Percentiles rank a stretch among this genome's conserved stretches.
phyloP scores from a whole-genome alignment of 2,329 filamentous ascomycete species.

The Trichoderma sp. region DNA sequence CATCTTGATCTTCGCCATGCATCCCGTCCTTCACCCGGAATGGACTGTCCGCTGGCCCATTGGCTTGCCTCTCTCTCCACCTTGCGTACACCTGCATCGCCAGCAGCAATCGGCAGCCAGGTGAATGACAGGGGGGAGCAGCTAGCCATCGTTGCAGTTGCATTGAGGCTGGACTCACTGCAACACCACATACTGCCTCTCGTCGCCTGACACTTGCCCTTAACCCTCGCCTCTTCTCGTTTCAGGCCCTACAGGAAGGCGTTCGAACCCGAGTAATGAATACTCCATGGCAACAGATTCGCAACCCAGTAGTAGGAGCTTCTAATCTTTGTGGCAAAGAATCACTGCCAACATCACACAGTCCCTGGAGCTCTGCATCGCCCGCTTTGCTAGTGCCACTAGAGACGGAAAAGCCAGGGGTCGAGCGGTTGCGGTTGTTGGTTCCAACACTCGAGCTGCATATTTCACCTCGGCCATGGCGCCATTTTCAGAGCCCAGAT shows the following conservation, averaged over 20 bases:
- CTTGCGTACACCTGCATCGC: neutral
- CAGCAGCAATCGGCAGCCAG: neutral
- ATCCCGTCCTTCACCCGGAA: neutral
- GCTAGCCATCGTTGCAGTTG: neutral
- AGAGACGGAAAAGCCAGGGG: neutral
- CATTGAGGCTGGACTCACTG: conserved; percentile 6
- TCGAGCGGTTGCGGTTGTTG: conserved; percentile 16
- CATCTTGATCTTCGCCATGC: neutral
- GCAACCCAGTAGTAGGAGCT: neutral
- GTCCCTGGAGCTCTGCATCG: neutral
- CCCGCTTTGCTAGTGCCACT: neutral
- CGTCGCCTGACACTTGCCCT: neutral
- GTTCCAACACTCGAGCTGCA: conserved; percentile 15
- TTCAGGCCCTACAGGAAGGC: neutral
- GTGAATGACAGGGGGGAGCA: neutral
- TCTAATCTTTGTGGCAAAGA: neutral
- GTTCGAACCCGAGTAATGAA: neutral
- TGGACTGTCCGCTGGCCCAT: neutral
- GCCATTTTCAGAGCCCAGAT: conserved; percentile 11
- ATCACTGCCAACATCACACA: neutral
- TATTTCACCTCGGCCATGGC: conserved; percentile 10
- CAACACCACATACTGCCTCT: neutral
- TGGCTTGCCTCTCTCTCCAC: neutral
- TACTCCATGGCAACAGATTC: neutral
- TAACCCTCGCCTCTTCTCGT: neutral